Evolutionary conservation across 108 stramenopile species (phyloP), one percentile per base, ranked within the genome.

Genomic region (Cyclotella cryptica): DNA sequence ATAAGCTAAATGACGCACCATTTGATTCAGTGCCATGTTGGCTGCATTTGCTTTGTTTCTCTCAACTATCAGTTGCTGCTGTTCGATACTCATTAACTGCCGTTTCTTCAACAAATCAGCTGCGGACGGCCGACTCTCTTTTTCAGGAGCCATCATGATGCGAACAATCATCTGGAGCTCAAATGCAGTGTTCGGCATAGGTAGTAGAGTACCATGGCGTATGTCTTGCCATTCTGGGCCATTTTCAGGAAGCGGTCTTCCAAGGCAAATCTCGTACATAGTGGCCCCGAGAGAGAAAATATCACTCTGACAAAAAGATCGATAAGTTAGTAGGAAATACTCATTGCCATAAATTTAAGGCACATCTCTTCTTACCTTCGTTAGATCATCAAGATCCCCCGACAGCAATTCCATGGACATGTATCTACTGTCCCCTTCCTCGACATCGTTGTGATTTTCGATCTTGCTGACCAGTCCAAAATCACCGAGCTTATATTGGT

Each of bases 391-490:
- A 72, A 91, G 88, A 71, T 95, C 93, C 29, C 93, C 96, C 28
- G 86, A 87, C 39, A 98, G 75, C 28, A 98, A 74, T 78, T 98
- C 97, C 93, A 80, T 90, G 10, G 92, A 93, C 96, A 97, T 98
- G 80, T 96, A 98, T 11, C 96, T 82, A 45, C 91, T 93, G 55
- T 97, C 97, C n/a, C 97, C 97, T 75, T 98, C 97, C 80, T 96
- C 95, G 0, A 98, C 92, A 47, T 87, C 83, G 30, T 83, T 58
- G 65, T 76, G 72, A 40, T 79, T 75, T 22, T 91, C 88, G 58
- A 89, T 92, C 65, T 84, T 85, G 19, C 86, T 86, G 12, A 93
- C 95, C 49, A 98, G 79, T 22, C 97, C 97, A 79, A 98, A 98
- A 71, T 98, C 97, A 49, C 96, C 97, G 5, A 98, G 77, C 76